These are phyloP conservation scores for Candida manassasensis DNA, from an alignment of 805 yeast genomes.

Conservation along the genomic window DNA sequence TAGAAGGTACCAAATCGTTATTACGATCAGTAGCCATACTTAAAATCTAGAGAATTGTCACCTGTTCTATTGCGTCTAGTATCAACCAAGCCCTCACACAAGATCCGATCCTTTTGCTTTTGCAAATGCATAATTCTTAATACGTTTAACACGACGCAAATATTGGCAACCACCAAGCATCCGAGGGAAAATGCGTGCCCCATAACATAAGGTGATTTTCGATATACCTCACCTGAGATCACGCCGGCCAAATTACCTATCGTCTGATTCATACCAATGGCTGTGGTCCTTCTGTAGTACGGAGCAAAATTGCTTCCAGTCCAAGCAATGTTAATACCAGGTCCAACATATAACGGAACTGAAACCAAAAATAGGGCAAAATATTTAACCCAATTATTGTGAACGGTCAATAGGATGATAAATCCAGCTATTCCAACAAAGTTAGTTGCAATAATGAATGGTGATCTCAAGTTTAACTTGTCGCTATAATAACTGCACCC, in stretches of 20 bases:
- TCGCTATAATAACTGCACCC: constrained; percentile 23
- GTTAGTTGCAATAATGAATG: constrained; percentile 22
- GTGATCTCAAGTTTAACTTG: constrained; percentile 23
- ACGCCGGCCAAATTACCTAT: constrained; percentile 45
- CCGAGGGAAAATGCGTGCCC: constrained; percentile 41
- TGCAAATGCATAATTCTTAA: not conserved
- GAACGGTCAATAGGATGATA: constrained; percentile 22
- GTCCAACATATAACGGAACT: constrained; percentile 30
- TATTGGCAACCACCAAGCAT: constrained; percentile 16
- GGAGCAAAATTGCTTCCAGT: constrained; percentile 39
- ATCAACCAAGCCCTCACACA: not conserved
- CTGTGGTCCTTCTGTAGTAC: constrained; percentile 38
- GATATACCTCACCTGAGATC: constrained; percentile 40
- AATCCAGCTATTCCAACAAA: constrained; percentile 28
- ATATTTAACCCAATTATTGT: constrained; percentile 26
- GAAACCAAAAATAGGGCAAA: constrained; percentile 35
- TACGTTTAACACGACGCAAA: not conserved
- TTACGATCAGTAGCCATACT: not conserved
- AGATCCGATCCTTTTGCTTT: not conserved
- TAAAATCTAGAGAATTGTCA: not conserved
- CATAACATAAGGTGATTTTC: constrained; percentile 32
- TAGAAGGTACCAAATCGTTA: too few species aligned
- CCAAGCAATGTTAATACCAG: constrained; percentile 42
- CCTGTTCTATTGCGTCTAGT: not conserved
- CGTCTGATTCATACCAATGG: constrained; percentile 39